Percentiles rank a stretch among this genome's conserved stretches.
phyloP scores from a whole-genome alignment of 2,329 filamentous ascomycete genomes.

The Aspergillus brasiliensis region DNA sequence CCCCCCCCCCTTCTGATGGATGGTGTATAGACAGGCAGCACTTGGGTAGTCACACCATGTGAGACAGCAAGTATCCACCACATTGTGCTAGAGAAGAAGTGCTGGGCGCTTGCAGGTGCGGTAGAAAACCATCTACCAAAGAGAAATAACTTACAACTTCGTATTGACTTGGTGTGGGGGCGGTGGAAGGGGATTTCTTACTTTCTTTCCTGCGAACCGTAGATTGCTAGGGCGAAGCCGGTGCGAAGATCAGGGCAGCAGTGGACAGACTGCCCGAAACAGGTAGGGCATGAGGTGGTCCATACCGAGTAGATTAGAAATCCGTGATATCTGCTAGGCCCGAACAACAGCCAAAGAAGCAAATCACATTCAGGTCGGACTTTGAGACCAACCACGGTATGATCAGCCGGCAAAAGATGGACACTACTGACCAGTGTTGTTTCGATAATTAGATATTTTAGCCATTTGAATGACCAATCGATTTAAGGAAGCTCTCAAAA shows the following conservation, averaged over 20 bases:
- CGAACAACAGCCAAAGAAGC: not conserved
- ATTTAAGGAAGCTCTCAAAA: not conserved
- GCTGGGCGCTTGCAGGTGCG: not conserved
- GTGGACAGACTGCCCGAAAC: not conserved
- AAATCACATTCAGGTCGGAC: not conserved
- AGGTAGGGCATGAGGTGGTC: not conserved
- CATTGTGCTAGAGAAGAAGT: too few relatives aligned
- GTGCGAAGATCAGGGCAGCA: not conserved
- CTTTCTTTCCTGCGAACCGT: not conserved
- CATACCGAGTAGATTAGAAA: not conserved
- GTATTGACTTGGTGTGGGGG: not conserved
- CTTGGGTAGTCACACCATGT: too few relatives aligned
- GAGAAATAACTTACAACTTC: not conserved
- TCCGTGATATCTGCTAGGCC: not conserved
- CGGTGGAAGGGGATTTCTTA: not conserved
- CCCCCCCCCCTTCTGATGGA: too few relatives aligned
- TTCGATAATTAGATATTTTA: not conserved
- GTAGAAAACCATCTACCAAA: not conserved
- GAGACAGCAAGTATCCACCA: too few relatives aligned
- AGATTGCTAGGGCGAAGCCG: not conserved
- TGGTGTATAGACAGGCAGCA: too few relatives aligned
- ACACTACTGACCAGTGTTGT: not conserved
- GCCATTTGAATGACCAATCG: not conserved
- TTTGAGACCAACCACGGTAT: not conserved
- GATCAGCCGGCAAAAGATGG: not conserved